A percentile compares a stretch with the other conserved stretches of the same genome.
Evolutionary conservation across 495 filamentous ascomycete genomes (phyloP).

Genomic region (Hypoxylon crocopeplum): DNA sequence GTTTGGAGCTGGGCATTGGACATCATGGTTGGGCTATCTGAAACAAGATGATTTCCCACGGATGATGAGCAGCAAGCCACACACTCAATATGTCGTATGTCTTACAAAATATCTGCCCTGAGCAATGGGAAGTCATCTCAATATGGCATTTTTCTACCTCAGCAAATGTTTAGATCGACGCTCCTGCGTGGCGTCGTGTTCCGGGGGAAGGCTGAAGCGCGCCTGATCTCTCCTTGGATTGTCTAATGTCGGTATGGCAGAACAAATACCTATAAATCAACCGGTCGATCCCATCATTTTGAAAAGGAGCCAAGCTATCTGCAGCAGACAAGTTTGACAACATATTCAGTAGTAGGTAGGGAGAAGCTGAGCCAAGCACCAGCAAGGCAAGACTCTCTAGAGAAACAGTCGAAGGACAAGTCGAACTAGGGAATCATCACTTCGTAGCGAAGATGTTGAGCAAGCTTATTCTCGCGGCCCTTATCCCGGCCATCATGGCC

Average conservation of each 20-base stretch:
- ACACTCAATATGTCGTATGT: constrained; percentile 10
- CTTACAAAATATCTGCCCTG: constrained; percentile 2
- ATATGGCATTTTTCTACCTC: constrained; percentile 16
- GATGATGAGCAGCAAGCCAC: neutral
- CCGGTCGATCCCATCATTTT: neutral
- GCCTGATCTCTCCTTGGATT: constrained; percentile 17
- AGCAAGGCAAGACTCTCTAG: neutral
- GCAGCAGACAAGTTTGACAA: neutral
- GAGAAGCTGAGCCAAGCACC: constrained; percentile 7
- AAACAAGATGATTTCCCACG: constrained; percentile 19
- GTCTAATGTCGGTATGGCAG: neutral
- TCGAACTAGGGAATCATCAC: neutral
- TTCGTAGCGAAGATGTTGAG: constrained; percentile 25
- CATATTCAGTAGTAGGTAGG: neutral
- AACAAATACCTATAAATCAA: constrained; percentile 19
- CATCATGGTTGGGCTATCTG: neutral
- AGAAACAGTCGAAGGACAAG: neutral
- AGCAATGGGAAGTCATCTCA: neutral
- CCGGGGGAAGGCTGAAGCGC: constrained; percentile 8
- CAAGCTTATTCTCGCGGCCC: constrained; percentile 23
- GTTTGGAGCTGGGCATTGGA: neutral
- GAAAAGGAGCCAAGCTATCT: neutral
- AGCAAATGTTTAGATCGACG: constrained; percentile 15
- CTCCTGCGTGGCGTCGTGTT: neutral
- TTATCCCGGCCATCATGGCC: constrained; percentile 31